Evolutionary conservation across 2,329 filamentous ascomycete species (phyloP), one percentile per base, ranked within the genome.

Genomic region (Byssothecium circinans): DNA sequence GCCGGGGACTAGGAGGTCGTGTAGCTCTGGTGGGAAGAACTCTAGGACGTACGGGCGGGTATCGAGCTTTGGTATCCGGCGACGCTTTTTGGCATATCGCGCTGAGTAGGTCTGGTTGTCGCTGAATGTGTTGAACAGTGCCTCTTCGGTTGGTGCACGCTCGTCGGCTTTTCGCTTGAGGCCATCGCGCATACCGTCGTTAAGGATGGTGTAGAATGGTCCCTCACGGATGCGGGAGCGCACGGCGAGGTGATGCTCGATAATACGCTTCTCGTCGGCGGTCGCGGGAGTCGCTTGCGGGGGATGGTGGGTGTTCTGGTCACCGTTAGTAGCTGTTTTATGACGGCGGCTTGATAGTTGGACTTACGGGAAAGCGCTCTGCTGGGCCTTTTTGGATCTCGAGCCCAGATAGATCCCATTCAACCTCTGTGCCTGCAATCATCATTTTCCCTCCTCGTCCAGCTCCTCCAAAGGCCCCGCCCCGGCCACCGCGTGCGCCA

Each of bases 51-150:
- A 84, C 17, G 79, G 74, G 35, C 80, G 69, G 18, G 75, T 78
- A 39, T 75, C 73, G 17, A 85, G 68, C 51, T 77, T 77, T 0
- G 83, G 83, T 8, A 84, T 60, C 17, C 72, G 76, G 49, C 80
- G 72, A 56, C 77, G 76, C 57, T 81, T 80, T 54, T 80, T 81
- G 45, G 78, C 71, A 64, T 83, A 85, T 58, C 77, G 79, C 44
- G 79, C 74, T 14, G 78, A 78, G 61, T 83, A 86, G 0, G 81
- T 82, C 32, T 80, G 79, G 67, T 84, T 84, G 45, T 81, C 80
- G 35, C 78, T 75, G 58, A 86, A 86, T 2, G 83, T 80, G 62
- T 86, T 81, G 59, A 84, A 81, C 0, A 71, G 58, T 11, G 61
- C 59, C 7, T 60, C 60, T 34, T 68, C 64, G 36, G 65, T 65